Evolutionary conservation across 768 basidiomycete genomes (phyloP).

Genomic region (Kwoniella dejecticola): DNA sequence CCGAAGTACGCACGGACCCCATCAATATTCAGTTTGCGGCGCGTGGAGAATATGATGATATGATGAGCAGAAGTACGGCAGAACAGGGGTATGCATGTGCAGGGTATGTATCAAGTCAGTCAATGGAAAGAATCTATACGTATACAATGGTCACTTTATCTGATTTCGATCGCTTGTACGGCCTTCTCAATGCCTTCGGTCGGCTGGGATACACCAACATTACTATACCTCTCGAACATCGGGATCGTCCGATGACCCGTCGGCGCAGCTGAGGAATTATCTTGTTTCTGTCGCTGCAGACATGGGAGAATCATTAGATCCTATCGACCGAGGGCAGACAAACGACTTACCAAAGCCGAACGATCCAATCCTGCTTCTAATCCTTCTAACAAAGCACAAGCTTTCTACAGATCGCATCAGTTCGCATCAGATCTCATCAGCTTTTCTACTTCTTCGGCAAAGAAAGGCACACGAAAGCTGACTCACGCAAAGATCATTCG

Average conservation of each 20-base stretch:
- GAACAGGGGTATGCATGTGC: constrained; percentile 10
- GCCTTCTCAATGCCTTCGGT: constrained; percentile 43
- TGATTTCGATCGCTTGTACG: constrained; percentile 37
- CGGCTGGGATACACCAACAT: not conserved
- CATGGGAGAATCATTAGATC: constrained; percentile 52
- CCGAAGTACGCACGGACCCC: too few relatives aligned
- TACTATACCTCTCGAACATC: constrained; percentile 35
- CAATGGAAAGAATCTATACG: not conserved
- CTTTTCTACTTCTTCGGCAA: too few relatives aligned
- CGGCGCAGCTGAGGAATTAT: constrained; percentile 63
- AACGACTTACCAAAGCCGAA: constrained; percentile 51
- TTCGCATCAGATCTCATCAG: not conserved
- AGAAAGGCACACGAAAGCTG: not conserved
- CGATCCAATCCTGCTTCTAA: constrained; percentile 76
- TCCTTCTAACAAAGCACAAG: constrained; percentile 85
- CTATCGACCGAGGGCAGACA: not conserved
- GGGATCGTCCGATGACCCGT: constrained; percentile 77
- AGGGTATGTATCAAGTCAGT: not conserved
- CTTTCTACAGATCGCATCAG: constrained; percentile 54
- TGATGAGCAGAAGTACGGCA: too few relatives aligned
- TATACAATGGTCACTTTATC: not conserved
- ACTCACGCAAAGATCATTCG: constrained; percentile 70
- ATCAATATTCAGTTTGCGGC: too few relatives aligned
- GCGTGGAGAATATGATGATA: too few relatives aligned
- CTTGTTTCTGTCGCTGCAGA: constrained; percentile 69